Evolutionary conservation across 495 filamentous ascomycete species (phyloP), one percentile per base, ranked within the genome.

Genomic region (Aspergillus ostianus): DNA sequence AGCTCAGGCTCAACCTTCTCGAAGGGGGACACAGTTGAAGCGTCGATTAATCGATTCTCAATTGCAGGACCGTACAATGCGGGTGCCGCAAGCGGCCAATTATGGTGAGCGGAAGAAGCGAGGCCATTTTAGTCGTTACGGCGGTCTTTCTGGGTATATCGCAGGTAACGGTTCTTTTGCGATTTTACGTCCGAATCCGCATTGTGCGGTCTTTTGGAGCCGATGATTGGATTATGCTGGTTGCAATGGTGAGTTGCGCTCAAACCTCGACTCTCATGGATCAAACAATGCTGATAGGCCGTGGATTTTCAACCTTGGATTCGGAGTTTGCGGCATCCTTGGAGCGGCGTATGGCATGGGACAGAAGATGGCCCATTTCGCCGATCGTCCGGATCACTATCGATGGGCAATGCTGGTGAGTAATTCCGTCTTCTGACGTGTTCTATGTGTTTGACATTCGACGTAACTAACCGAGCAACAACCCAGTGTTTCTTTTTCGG

Each of bases 321-420:
- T 74, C 47, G 66, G 64, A 0, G 53, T 68, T 12, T 73, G 70
- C 52, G 67, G 66, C 7, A 65, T 76, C n/a, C 3, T 69, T 5
- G 73, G 70, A 13, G 61, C 63, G 13, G 60, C 63, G 19, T 67
- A 67, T 50, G 73, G 73, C 13, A 69, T 76, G 44, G 73, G 73
- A 8, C 54, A 63, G 49, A 64, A 59, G 32, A 55, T 63, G 48
- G 26, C 36, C 3, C 69, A 71, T 47, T 71, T 76, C 26, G 51
- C 32, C 1, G 23, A n/a, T 4, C 56, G 62, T 12, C 66, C 64
- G 2, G 63, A 70, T 6, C 17, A 70, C 27, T 62, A 71, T 18
- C 58, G 45, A 13, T 53, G 47, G 19, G 71, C 68, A 6, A 27
- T 76, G 26, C 55, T 76, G 56, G 72, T 75, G 66, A 51, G 70